Evolutionary conservation across 2,329 filamentous ascomycete species (phyloP), one percentile per base, ranked within the genome.

Genomic region (Aspergillus fumigatiaffinis): DNA sequence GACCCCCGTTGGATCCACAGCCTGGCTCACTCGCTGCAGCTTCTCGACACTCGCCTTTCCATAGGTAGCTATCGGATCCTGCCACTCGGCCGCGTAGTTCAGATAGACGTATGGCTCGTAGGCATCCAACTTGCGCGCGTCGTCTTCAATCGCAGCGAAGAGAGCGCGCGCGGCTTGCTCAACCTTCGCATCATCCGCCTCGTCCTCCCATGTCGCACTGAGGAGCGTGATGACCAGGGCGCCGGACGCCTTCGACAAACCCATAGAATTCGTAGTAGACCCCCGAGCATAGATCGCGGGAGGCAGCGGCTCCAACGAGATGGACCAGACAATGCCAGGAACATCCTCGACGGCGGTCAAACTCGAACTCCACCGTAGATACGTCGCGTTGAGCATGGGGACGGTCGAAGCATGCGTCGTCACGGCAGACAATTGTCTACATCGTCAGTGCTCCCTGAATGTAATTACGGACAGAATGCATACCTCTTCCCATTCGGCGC

Each of bases 41-140:
- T 51, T 32, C 21, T 48, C 20, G 26, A 63, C 52, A 28, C 49
- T 65, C 28, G 57, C 55, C 3, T 26, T 6, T 3, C 64, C 63
- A 51, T 68, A 68, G n/a, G 53, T 60, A 3, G 51, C 48, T 25
- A 68, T 59, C 1, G 58, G 59, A 41, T 63, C 59, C 53, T 68
- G 65, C 47, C 48, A 61, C 5, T n/a, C 21, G 7, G 25, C 51
- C 12, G 54, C 54, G 38, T 60, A 56, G 44, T 54, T 54, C 29
- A 54, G 23, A 26, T 35, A 54, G 4, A 23, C 10, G 44, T 49
- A 54, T 62, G 55, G 26, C 20, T 53, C 44, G 38, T 57, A 47
- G 10, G 25, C 51, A 20, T 26, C 32, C 38, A 53, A 12, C 10
- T 28, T 17, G 21, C 32, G 46, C 20, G 55, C 55, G n/a, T 57